Conservation (phyloP, 2,329 filamentous ascomycete species). For the Trichoderma atrobrunneum region DNA sequence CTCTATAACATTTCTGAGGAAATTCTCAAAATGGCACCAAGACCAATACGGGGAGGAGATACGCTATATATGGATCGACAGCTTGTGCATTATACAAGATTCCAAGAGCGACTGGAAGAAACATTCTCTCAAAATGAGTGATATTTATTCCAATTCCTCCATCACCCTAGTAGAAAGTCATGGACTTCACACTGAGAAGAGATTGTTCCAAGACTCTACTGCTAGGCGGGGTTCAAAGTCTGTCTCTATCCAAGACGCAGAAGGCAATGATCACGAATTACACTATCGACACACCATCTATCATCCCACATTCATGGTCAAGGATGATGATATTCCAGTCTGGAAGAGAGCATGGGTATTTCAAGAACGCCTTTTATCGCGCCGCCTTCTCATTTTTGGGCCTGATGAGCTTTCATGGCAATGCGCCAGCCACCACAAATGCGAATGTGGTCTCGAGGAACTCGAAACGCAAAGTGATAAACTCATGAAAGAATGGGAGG, state of each 20-base stretch:
- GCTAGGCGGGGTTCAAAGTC: background rate
- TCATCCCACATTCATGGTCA: constrained; percentile 11
- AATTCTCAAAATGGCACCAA: constrained; percentile 14
- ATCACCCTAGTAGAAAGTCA: constrained; percentile 11
- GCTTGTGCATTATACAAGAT: constrained; percentile 17
- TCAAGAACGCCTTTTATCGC: constrained; percentile 14
- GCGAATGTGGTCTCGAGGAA: constrained; percentile 15
- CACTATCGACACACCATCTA: constrained; percentile 1
- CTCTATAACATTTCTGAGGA: constrained; percentile 11
- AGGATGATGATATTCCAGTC: background rate
- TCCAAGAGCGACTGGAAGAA: constrained; percentile 7
- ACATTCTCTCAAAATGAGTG: constrained; percentile 14
- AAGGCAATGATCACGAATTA: background rate
- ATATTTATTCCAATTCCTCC: constrained; percentile 10
- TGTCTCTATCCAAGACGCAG: background rate
- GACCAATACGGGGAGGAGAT: constrained; percentile 4
- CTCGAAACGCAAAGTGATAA: background rate
- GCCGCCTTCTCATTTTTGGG: constrained; percentile 13
- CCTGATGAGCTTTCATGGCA: constrained; percentile 17
- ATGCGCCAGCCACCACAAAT: constrained; percentile 2
- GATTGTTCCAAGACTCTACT: constrained; percentile 6
- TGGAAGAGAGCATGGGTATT: constrained; percentile 17
- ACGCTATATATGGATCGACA: constrained; percentile 19
- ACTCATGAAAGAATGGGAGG: constrained; percentile 9
- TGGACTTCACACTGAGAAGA: background rate